A percentile compares a stretch with the other conserved stretches of the same genome.
Evolutionary conservation across 345 rosid species (phyloP).

Genomic region (Angophora floribunda): DNA sequence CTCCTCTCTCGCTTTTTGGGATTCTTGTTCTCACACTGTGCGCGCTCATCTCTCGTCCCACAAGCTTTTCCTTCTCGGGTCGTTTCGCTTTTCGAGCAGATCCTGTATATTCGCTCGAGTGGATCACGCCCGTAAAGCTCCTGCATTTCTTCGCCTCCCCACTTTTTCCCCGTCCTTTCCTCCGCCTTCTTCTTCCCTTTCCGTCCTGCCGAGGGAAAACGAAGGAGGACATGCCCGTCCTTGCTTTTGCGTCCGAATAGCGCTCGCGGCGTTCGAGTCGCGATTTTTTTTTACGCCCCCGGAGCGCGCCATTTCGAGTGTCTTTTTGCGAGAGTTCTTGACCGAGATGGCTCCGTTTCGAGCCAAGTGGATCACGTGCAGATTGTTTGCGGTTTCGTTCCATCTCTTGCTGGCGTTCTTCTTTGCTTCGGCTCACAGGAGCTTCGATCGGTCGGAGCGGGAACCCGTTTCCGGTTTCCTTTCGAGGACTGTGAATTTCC

Average conservation of each 20-base stretch:
- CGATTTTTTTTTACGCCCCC: not conserved
- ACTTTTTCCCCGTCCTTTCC: not conserved
- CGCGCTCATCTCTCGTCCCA: not conserved
- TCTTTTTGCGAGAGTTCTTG: not conserved
- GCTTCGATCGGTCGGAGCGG: not conserved
- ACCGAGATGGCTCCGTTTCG: not conserved
- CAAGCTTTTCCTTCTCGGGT: not conserved
- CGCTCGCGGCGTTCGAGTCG: not conserved
- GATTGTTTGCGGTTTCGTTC: not conserved
- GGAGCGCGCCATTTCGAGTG: not conserved
- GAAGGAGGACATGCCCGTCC: not conserved
- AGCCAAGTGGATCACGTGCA: not conserved
- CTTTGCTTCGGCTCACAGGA: conserved; percentile 12
- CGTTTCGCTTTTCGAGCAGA: not conserved
- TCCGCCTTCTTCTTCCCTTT: not conserved
- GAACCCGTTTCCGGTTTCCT: not conserved
- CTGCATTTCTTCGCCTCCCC: not conserved
- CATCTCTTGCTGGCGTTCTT: not conserved
- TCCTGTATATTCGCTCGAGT: not conserved
- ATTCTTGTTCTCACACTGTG: not conserved
- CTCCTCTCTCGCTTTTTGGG: not conserved
- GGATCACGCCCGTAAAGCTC: not conserved
- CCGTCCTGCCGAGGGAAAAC: not conserved
- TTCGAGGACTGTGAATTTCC: conserved; percentile 1
- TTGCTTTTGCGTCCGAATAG: not conserved